Evolutionary conservation across 345 rosid genomes (phyloP).

Genomic region (Turnera subulata): DNA sequence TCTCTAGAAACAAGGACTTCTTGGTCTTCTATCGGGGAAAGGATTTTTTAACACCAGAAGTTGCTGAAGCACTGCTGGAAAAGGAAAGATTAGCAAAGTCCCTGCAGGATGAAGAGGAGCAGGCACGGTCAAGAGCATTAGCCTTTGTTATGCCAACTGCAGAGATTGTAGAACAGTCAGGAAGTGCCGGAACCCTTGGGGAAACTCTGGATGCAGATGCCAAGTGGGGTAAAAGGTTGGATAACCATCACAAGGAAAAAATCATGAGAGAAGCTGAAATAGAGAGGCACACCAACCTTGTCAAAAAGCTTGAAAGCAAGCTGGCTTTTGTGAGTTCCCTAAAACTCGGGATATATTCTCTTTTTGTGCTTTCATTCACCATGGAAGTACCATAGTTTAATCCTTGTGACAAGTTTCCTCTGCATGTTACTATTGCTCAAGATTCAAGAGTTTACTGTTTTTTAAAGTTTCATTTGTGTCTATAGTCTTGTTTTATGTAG

Average conservation of each 20-base stretch:
- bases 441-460: too few relatives aligned
- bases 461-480: too few relatives aligned
- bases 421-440: too few relatives aligned
- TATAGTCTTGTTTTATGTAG: too few relatives aligned
- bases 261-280: constrained; percentile 66
- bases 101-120: constrained; percentile 79
- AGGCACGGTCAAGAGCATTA: constrained; percentile 68
- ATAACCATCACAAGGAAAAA: constrained; percentile 43
- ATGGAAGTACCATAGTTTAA: background rate
- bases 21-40: constrained; percentile 95
- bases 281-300: constrained; percentile 52
- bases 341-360: constrained; percentile 1
- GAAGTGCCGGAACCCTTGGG: constrained; percentile 74
- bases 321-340: constrained; percentile 64
- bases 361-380: background rate
- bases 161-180: constrained; percentile 35
- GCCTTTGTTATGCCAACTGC: constrained; percentile 42
- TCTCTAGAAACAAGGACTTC: constrained; percentile 85
- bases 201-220: constrained; percentile 83
- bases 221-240: constrained; percentile 74
- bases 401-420: too few relatives aligned
- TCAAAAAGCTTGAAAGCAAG: constrained; percentile 69
- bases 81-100: constrained; percentile 66
- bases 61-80: constrained; percentile 73
- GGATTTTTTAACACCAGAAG: constrained; percentile 65